These are phyloP conservation scores for Xerocomellus dryophilus DNA, from an alignment of 768 basidiomycete species.

Conservation along the genomic window DNA sequence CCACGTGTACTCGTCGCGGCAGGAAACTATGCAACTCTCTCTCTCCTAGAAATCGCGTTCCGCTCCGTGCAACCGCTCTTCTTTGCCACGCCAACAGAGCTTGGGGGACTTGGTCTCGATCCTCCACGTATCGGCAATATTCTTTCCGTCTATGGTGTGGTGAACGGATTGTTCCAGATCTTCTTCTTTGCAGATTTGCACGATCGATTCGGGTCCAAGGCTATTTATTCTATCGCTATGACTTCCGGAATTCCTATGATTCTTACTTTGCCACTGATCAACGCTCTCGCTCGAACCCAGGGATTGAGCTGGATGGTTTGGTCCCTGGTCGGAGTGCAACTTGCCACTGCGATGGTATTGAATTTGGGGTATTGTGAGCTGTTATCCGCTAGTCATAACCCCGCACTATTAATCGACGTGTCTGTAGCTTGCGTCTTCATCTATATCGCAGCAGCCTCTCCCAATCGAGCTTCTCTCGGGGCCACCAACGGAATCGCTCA, in stretches of 20 bases:
- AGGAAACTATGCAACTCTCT: constrained; percentile 62
- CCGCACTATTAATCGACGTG: neutral
- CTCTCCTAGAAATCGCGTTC: constrained; percentile 64
- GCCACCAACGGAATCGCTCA: constrained; percentile 70
- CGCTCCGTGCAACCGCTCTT: constrained; percentile 69
- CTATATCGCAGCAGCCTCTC: constrained; percentile 62
- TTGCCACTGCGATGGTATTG: constrained; percentile 43
- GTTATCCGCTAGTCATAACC: neutral
- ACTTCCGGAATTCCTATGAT: constrained; percentile 51
- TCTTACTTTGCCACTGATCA: constrained; percentile 59
- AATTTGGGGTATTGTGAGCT: constrained; percentile 59
- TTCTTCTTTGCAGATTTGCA: constrained; percentile 64
- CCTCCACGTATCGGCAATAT: constrained; percentile 66
- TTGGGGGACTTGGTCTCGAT: constrained; percentile 69
- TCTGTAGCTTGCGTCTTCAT: constrained; percentile 65
- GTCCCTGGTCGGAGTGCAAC: constrained; percentile 48
- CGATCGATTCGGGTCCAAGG: constrained; percentile 60
- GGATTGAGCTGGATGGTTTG: constrained; percentile 50
- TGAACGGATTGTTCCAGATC: constrained; percentile 65
- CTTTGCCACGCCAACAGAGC: constrained; percentile 62
- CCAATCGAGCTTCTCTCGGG: constrained; percentile 64
- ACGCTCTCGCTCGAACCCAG: constrained; percentile 46
- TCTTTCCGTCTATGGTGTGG: constrained; percentile 55
- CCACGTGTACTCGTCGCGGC: constrained; percentile 57
- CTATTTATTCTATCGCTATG: constrained; percentile 52